Conservation (phyloP, 805 yeast genomes). For the Wickerhamomyces canadensis region DNA sequence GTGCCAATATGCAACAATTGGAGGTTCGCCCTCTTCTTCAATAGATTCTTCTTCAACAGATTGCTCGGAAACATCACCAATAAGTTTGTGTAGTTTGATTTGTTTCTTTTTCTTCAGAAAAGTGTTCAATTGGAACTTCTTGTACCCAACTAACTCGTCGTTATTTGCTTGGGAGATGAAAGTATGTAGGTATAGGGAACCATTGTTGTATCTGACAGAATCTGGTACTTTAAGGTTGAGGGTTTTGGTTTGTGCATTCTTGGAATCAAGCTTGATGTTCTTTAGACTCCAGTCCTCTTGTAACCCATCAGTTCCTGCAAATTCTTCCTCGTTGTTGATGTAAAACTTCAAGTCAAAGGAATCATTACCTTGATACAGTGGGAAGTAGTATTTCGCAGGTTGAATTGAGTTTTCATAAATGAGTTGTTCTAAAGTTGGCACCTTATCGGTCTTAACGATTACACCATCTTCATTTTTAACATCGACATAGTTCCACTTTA, state of each 20-base stretch:
- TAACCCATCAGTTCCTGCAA: slow-evolving; percentile 3
- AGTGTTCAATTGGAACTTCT: slow-evolving; percentile 22
- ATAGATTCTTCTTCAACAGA: slow-evolving; percentile 13
- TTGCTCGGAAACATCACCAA: slow-evolving; percentile 15
- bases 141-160: slow-evolving; percentile 15
- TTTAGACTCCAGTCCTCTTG: slow-evolving; percentile 5
- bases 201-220: slow-evolving; percentile 23
- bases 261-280: slow-evolving; percentile 4
- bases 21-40: slow-evolving; percentile 8
- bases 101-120: slow-evolving; percentile 25
- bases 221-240: slow-evolving; percentile 12
- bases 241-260: slow-evolving; percentile 10
- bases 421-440: slow-evolving; percentile 16
- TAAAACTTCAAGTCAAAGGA: slow-evolving; percentile 17
- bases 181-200: slow-evolving; percentile 30
- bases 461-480: slow-evolving; percentile 10
- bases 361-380: slow-evolving; percentile 17
- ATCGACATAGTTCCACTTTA: slow-evolving; percentile 5
- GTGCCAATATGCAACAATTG: slow-evolving; percentile 29
- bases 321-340: slow-evolving; percentile 22
- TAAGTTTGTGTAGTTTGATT: slow-evolving; percentile 26
- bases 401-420: slow-evolving; percentile 21
- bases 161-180: slow-evolving; percentile 18
- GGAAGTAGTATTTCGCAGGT: slow-evolving; percentile 14
- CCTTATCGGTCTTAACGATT: background rate